phyloP scores from a whole-genome alignment of 495 filamentous ascomycete species.

The Lasiosphaeria ovina region DNA sequence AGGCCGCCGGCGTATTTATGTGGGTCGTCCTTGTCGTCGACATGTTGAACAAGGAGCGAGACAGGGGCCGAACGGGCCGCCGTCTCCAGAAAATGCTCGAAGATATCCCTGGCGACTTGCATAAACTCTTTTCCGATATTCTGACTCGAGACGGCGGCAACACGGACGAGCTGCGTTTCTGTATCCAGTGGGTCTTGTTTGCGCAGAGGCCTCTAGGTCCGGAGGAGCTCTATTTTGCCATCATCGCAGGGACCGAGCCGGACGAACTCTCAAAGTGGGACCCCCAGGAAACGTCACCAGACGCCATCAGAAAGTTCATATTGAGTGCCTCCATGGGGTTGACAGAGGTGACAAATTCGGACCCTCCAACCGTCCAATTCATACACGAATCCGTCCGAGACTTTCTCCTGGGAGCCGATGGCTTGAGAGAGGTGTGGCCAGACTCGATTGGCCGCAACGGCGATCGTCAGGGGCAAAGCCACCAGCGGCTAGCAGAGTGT shows the following conservation, averaged over 20 bases:
- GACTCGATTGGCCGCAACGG: slow-evolving; percentile 14
- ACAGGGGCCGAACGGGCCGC: slow-evolving; percentile 21
- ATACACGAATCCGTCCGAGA: slow-evolving; percentile 46
- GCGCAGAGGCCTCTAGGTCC: slow-evolving; percentile 30
- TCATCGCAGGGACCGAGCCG: slow-evolving; percentile 30
- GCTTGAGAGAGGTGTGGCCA: slow-evolving; percentile 37
- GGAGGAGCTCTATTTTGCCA: slow-evolving; percentile 39
- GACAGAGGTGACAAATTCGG: slow-evolving; percentile 30
- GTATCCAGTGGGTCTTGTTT: slow-evolving; percentile 43
- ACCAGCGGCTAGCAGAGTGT: slow-evolving; percentile 37
- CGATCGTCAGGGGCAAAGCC: slow-evolving; percentile 28
- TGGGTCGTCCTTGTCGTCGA: slow-evolving; percentile 48
- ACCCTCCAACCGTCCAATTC: slow-evolving; percentile 37
- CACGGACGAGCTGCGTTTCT: slow-evolving; percentile 32
- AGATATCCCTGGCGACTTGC: slow-evolving; percentile 34
- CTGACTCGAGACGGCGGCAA: slow-evolving; percentile 32
- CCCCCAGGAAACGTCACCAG: slow-evolving; percentile 1
- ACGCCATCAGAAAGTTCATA: slow-evolving; percentile 27
- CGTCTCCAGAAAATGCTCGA: slow-evolving; percentile 22
- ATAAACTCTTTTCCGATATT: slow-evolving; percentile 37
- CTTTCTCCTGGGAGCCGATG: slow-evolving; percentile 32
- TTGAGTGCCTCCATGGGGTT: slow-evolving; percentile 37
- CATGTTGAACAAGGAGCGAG: slow-evolving; percentile 44
- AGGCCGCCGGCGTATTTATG: slow-evolving; percentile 47
- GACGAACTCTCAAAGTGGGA: slow-evolving; percentile 16